phyloP scores from a whole-genome alignment of 208 protist species.

The Borovskyia barvae region DNA sequence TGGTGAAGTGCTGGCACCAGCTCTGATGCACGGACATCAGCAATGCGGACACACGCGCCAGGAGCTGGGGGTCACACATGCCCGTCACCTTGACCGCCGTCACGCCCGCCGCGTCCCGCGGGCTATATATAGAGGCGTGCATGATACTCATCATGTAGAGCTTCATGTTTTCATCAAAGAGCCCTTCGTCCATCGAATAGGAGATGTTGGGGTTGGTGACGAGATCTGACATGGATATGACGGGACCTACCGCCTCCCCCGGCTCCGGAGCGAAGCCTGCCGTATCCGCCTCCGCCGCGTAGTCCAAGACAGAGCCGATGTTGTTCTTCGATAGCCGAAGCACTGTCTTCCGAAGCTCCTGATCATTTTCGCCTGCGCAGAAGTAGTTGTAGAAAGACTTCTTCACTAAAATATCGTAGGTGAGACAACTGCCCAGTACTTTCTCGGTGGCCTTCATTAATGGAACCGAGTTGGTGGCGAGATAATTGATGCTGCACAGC shows the following conservation, averaged over 20 bases:
- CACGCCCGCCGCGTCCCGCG: conserved; percentile 57
- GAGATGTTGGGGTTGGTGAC: conserved; percentile 62
- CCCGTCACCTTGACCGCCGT: conserved; percentile 92
- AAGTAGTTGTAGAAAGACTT: conserved; percentile 94
- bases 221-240: conserved; percentile 68
- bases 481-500: conserved; percentile 57
- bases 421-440: conserved; percentile 69
- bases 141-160: conserved; percentile 92
- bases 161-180: conserved; percentile 92
- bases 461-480: conserved; percentile 75
- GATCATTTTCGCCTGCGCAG: conserved; percentile 91
- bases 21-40: conserved; percentile 85
- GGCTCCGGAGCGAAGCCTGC: conserved; percentile 68
- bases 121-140: conserved; percentile 72
- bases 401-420: conserved; percentile 80
- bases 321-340: conserved; percentile 55
- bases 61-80: conserved; percentile 90
- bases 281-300: conserved; percentile 91
- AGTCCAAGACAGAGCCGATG: conserved; percentile 94
- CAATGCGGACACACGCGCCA: conserved; percentile 85
- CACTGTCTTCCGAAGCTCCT: conserved; percentile 83
- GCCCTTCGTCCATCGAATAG: conserved; percentile 58
- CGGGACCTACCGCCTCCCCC: conserved; percentile 42
- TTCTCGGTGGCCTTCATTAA: conserved; percentile 72
- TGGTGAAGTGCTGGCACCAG: conserved; percentile 78